Base-by-base conservation (phyloP, 208 protist species). In the Cochliopodium minus region DNA sequence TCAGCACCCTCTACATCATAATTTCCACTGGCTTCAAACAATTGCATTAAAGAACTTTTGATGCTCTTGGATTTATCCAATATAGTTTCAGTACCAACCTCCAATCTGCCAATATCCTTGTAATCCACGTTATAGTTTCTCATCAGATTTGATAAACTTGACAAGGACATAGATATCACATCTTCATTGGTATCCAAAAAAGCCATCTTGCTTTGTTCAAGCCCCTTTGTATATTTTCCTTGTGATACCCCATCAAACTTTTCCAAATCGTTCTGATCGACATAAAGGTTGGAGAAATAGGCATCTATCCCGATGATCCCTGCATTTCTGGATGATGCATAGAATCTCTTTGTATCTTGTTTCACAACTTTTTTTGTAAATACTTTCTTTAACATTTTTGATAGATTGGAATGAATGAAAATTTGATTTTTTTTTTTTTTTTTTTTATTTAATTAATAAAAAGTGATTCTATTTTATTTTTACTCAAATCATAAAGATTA, bases 71-170 rank as follows among this genome's bases (percentile, higher is more conserved):
- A 80, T 48, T 88, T 83, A 59, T 92, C 86, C 32, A 90, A 67
- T 6, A 83, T 51, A 33, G 86, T 85, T 65, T 92, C 86, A 22
- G 84, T 90, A 33, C 84, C 86, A 34, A 91, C 81, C 59, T 88
- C 80, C 6, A 92, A 63, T 9, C 81, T 65, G 13, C 84, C 83
- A 49, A 92, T 76, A 9, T 72, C 56, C 0, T 46, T 30, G 50
- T 67, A 64, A 17, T 53, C 42, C 11, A 88, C 67, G 34, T 60
- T 38, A 61, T 77, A 75, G 49, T 79, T 85, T 0, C 76, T 70
- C 45, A 92, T 53, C 0, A 92, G 65, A 15, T 40, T 47, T 10
- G 52, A 22, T 1, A 83, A 68, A 0, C 60, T 82, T 10, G 76
- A 87, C 22, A 92, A 54, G 22, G 61, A 64, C 5, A 92, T 73